A percentile compares a stretch with the other conserved stretches of the same genome.
Conservation (phyloP, 2,329 filamentous ascomycete genomes). For the Zymoseptoria pseudotritici region DNA sequence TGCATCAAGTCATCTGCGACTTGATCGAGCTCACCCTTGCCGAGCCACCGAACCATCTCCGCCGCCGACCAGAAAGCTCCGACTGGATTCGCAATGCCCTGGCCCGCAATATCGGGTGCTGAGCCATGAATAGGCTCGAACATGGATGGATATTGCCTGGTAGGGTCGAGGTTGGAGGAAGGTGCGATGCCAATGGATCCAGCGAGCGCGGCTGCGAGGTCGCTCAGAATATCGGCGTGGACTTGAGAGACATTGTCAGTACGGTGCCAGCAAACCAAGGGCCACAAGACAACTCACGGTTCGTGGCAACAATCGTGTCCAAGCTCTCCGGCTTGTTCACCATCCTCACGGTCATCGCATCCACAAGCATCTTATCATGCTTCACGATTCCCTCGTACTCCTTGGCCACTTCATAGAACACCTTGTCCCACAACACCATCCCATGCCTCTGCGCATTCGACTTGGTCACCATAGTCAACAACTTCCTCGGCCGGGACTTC, state of each 20-base stretch:
- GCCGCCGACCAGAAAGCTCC: conserved; percentile 63
- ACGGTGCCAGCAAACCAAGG: neutral
- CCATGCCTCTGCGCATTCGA: conserved; percentile 43
- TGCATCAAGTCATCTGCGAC: conserved; percentile 52
- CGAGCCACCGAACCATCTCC: conserved; percentile 61
- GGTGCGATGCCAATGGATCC: conserved; percentile 67
- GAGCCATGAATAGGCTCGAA: conserved; percentile 52
- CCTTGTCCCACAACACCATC: conserved; percentile 44
- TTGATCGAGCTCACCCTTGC: conserved; percentile 40
- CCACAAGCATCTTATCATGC: conserved; percentile 44
- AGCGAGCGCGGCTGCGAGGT: conserved; percentile 61
- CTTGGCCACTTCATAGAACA: conserved; percentile 40
- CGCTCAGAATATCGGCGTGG: conserved; percentile 47
- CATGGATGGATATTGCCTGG: conserved; percentile 52
- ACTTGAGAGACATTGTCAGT: conserved; percentile 15
- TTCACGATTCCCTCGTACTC: conserved; percentile 39
- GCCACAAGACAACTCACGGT: conserved; percentile 35
- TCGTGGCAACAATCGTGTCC: conserved; percentile 44
- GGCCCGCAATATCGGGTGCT: conserved; percentile 51
- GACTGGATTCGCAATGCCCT: conserved; percentile 56
- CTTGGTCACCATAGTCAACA: conserved; percentile 46
- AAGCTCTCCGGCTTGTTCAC: conserved; percentile 38
- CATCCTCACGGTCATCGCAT: conserved; percentile 45
- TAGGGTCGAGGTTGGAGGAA: conserved; percentile 62
- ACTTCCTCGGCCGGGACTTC: conserved; percentile 35